phyloP scores from a whole-genome alignment of 1,139 yeast species.

The Spathaspora sp. region DNA sequence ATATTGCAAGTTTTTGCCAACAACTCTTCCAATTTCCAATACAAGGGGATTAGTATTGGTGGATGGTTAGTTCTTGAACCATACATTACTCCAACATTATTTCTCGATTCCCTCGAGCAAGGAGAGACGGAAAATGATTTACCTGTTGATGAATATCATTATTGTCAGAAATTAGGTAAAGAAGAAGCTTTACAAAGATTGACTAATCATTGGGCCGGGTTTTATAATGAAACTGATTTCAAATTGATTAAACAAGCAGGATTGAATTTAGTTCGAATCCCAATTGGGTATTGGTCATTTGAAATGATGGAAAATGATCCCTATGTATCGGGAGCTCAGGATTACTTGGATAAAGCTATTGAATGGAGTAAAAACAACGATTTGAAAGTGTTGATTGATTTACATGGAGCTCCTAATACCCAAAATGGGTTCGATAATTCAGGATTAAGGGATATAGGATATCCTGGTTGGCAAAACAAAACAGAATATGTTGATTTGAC shows the following conservation, averaged over 20 bases:
- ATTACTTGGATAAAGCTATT: slow-evolving; percentile 53
- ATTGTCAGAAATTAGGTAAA: slow-evolving; percentile 46
- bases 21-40: slow-evolving; percentile 24
- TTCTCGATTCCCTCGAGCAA: slow-evolving; percentile 27
- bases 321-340: slow-evolving; percentile 56
- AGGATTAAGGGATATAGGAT: slow-evolving; percentile 49
- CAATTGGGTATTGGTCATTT: slow-evolving; percentile 72
- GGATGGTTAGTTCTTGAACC: slow-evolving; percentile 72
- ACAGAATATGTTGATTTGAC: slow-evolving; percentile 45
- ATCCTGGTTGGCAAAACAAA: slow-evolving; percentile 51
- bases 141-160: slow-evolving; percentile 62
- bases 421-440: slow-evolving; percentile 75
- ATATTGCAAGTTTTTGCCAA: not conserved
- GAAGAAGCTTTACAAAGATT: slow-evolving; percentile 43
- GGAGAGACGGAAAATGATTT: slow-evolving; percentile 31
- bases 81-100: slow-evolving; percentile 61
- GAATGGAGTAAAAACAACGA: slow-evolving; percentile 52
- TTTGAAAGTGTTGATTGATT: slow-evolving; percentile 59
- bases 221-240: slow-evolving; percentile 57
- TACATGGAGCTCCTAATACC: slow-evolving; percentile 68
- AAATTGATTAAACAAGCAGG: slow-evolving; percentile 46
- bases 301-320: slow-evolving; percentile 50
- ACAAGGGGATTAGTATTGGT: slow-evolving; percentile 57
- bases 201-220: slow-evolving; percentile 53
- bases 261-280: slow-evolving; percentile 61